phyloP scores from a whole-genome alignment of 2,329 filamentous ascomycete species.

The Aureobasidium vineae region DNA sequence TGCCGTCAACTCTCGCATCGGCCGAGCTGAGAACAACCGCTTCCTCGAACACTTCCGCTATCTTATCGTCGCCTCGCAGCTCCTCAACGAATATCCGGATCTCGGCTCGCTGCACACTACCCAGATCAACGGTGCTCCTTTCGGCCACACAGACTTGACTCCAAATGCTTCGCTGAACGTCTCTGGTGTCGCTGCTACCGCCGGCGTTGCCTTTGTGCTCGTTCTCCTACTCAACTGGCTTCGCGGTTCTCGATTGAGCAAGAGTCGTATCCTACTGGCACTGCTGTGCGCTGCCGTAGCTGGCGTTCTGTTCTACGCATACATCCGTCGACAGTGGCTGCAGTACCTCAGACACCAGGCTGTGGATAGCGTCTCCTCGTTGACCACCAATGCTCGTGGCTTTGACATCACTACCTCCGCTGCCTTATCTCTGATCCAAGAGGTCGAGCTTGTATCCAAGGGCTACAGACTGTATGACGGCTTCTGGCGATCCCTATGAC shows the following conservation, averaged over 20 bases:
- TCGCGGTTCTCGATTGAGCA: slow-evolving; percentile 45
- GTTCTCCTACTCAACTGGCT: slow-evolving; percentile 72
- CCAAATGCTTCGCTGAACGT: slow-evolving; percentile 3
- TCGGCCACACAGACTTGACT: background rate
- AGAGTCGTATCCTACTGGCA: slow-evolving; percentile 51
- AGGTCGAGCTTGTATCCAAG: slow-evolving; percentile 91
- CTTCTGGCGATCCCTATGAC: slow-evolving; percentile 6
- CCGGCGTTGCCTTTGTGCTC: slow-evolving; percentile 59
- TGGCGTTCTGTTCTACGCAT: slow-evolving; percentile 64
- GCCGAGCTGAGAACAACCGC: slow-evolving; percentile 73
- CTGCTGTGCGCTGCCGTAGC: slow-evolving; percentile 53
- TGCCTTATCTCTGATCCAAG: slow-evolving; percentile 79
- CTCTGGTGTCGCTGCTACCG: slow-evolving; percentile 63
- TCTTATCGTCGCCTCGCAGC: slow-evolving; percentile 85
- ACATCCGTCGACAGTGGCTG: slow-evolving; percentile 76
- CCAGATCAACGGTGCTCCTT: slow-evolving; percentile 3
- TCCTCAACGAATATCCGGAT: slow-evolving; percentile 66
- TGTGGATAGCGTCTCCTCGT: slow-evolving; percentile 63
- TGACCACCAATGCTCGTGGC: slow-evolving; percentile 72
- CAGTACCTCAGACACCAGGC: slow-evolving; percentile 74
- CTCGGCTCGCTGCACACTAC: slow-evolving; percentile 44
- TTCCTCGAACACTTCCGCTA: slow-evolving; percentile 94
- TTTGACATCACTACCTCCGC: slow-evolving; percentile 76
- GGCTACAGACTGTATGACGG: slow-evolving; percentile 74
- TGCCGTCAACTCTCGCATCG: slow-evolving; percentile 69